Conservation (phyloP, 208 protist species). For the Herpetomonas samuelpessoai region DNA sequence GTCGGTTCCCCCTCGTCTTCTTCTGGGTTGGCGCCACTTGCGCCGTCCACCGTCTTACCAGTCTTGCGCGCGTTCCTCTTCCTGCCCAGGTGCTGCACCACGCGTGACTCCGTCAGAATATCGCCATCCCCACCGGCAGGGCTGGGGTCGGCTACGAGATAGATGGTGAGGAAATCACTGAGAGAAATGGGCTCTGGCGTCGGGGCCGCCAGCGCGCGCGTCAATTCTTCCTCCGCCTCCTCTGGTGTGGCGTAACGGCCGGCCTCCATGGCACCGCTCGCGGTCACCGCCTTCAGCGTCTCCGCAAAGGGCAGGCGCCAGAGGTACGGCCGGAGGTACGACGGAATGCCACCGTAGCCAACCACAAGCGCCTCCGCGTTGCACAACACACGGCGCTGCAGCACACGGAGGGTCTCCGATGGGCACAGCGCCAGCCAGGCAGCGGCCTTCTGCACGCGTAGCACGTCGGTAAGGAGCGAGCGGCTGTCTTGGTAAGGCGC, state of each 20-base stretch:
- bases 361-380: constrained; percentile 21
- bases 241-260: constrained; percentile 1
- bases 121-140: not conserved
- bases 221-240: constrained; percentile 9
- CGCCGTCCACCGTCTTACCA: too few relatives aligned
- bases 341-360: constrained; percentile 27
- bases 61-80: not conserved
- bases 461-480: constrained; percentile 16
- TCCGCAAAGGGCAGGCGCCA: constrained; percentile 5
- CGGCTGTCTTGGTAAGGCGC: constrained; percentile 16
- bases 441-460: constrained; percentile 33
- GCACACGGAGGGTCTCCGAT: constrained; percentile 24
- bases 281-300: not conserved
- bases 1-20: not conserved
- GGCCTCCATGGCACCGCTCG: not conserved
- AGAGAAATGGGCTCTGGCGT: not conserved
- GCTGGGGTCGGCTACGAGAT: constrained; percentile 5
- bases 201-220: not conserved
- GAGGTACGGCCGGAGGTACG: constrained; percentile 13
- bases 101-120: not conserved
- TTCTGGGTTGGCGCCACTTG: not conserved
- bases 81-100: not conserved
- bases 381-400: constrained; percentile 48
- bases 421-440: constrained; percentile 44
- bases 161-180: not conserved